Conservation (phyloP, 2,329 filamentous ascomycete genomes). For the Epichloe aotearoae region DNA sequence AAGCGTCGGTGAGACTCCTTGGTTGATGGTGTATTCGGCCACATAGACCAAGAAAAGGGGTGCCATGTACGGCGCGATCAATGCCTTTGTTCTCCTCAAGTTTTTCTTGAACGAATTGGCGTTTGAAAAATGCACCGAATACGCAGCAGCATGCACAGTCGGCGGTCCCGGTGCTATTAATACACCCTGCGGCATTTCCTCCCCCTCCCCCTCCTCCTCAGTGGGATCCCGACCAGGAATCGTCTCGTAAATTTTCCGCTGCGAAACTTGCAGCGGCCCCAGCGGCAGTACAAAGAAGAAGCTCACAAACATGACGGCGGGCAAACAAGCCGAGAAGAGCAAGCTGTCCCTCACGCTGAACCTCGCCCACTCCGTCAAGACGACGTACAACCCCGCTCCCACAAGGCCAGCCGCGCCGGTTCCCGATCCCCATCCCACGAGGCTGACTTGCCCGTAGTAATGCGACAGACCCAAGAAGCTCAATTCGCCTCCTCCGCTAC, state of each 20-base stretch:
- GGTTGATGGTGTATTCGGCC: conserved; percentile 95
- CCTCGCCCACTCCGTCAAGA: conserved; percentile 68
- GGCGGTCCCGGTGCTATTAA: conserved; percentile 28
- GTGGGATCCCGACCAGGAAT: conserved; percentile 30
- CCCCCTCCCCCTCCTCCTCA: conserved; percentile 21
- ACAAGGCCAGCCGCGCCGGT: conserved; percentile 81
- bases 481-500: conserved; percentile 76
- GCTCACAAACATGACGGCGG: conserved; percentile 67
- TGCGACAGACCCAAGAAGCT: conserved; percentile 87
- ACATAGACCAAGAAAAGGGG: conserved; percentile 87
- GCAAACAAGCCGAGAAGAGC: conserved; percentile 65
- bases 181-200: conserved; percentile 3
- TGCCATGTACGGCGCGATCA: conserved; percentile 77
- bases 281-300: conserved; percentile 74
- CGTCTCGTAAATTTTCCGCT: conserved; percentile 38
- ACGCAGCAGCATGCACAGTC: conserved; percentile 27
- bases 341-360: conserved; percentile 63
- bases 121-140: conserved; percentile 17
- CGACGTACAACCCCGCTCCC: conserved; percentile 76
- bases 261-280: conserved; percentile 43
- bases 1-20: conserved; percentile 79
- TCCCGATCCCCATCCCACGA: conserved; percentile 85
- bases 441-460: conserved; percentile 76
- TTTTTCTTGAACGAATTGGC: conserved; percentile 30
- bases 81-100: conserved; percentile 49